These are phyloP conservation scores for Fusarium pseudocircinatum DNA, from an alignment of 2,329 filamentous ascomycete genomes.

Conservation along the genomic window DNA sequence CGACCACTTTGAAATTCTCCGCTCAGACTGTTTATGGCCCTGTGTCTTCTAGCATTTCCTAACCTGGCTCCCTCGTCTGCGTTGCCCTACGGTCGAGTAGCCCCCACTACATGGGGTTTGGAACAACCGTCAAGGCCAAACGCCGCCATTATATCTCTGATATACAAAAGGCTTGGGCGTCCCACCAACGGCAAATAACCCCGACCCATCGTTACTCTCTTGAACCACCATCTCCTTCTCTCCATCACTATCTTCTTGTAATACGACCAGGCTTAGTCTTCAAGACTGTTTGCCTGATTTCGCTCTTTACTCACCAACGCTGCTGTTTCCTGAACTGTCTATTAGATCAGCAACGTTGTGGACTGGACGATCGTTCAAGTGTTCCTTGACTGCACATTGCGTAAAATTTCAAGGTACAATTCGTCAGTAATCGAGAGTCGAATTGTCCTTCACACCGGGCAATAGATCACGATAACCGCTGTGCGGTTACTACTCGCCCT, in stretches of 20 bases:
- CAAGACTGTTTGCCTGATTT: slow-evolving; percentile 11
- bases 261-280: slow-evolving; percentile 15
- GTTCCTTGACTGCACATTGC: slow-evolving; percentile 16
- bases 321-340: slow-evolving; percentile 9
- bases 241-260: slow-evolving; percentile 7
- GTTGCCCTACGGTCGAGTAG: slow-evolving; percentile 44
- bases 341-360: background rate
- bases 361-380: slow-evolving; percentile 7
- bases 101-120: slow-evolving; percentile 33
- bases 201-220: slow-evolving; percentile 19
- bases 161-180: slow-evolving; percentile 46
- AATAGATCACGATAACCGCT: slow-evolving; percentile 28
- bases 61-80: slow-evolving; percentile 52
- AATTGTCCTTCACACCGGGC: slow-evolving; percentile 6
- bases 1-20: slow-evolving; percentile 43
- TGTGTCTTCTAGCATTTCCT: slow-evolving; percentile 50
- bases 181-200: slow-evolving; percentile 34
- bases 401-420: slow-evolving; percentile 20
- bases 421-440: background rate
- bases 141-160: slow-evolving; percentile 43
- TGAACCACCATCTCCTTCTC: slow-evolving; percentile 11
- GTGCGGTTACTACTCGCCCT: slow-evolving; percentile 32
- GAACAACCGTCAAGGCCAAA: slow-evolving; percentile 38
- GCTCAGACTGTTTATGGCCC: slow-evolving; percentile 39
- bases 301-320: slow-evolving; percentile 23